phyloP scores from a whole-genome alignment of 2,329 filamentous ascomycete species.

The Zymoseptoria brevis region DNA sequence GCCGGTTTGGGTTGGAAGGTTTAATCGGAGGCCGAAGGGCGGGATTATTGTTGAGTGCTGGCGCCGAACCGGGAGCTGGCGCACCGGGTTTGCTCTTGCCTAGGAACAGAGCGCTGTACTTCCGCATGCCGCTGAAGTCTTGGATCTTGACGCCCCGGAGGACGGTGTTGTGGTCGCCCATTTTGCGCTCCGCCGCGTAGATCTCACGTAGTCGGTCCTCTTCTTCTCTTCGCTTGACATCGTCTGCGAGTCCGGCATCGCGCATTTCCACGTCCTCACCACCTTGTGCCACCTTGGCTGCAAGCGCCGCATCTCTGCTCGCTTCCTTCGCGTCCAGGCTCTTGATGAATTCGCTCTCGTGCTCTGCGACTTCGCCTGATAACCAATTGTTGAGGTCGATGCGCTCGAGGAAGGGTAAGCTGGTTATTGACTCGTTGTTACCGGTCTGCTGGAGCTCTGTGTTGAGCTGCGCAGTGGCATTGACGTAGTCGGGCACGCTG shows the following conservation, averaged over 20 bases:
- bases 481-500: conserved; percentile 84
- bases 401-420: conserved; percentile 83
- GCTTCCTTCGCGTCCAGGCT: conserved; percentile 60
- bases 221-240: conserved; percentile 51
- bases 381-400: conserved; percentile 90
- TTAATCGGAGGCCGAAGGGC: conserved; percentile 30
- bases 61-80: conserved; percentile 45
- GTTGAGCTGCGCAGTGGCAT: conserved; percentile 71
- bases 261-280: conserved; percentile 32
- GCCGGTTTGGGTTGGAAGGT: conserved; percentile 34
- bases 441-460: conserved; percentile 54
- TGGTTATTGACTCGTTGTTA: conserved; percentile 64
- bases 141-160: conserved; percentile 76
- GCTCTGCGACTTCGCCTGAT: conserved; percentile 75
- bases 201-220: conserved; percentile 81
- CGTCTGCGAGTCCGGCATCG: conserved; percentile 33
- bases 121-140: conserved; percentile 93
- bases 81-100: conserved; percentile 55
- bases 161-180: conserved; percentile 86
- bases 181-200: conserved; percentile 81
- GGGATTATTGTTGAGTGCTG: conserved; percentile 35
- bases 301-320: conserved; percentile 45
- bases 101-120: conserved; percentile 36
- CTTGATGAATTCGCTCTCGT: conserved; percentile 82
- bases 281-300: conserved; percentile 33